These are phyloP conservation scores for Chytriomyces sp. DNA, from an alignment of 192 early-diverging fungal genomes.

Conservation along the genomic window DNA sequence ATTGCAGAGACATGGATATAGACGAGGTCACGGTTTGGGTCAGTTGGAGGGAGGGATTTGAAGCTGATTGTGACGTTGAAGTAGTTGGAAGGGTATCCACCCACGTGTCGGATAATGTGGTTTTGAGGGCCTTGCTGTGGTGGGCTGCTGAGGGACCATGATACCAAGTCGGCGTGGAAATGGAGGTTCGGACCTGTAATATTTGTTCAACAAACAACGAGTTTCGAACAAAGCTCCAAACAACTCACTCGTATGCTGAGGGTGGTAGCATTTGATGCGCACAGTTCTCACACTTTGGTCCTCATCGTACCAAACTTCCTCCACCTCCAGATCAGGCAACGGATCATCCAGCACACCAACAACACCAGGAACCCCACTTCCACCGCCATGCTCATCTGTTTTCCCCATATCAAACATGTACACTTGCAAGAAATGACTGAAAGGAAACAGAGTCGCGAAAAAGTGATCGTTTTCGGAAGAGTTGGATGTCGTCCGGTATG, in stretches of 20 bases:
- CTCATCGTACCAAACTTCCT: constrained; percentile 21
- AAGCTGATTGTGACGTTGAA: constrained; percentile 44
- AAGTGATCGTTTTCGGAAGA: constrained; percentile 46
- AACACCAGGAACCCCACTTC: neutral
- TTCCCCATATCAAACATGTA: constrained; percentile 51
- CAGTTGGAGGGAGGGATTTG: neutral
- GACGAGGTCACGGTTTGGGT: constrained; percentile 20
- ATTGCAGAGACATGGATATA: constrained; percentile 40
- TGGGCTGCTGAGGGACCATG: constrained; percentile 53
- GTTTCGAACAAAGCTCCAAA: too few species aligned
- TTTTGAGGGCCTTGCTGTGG: constrained; percentile 7
- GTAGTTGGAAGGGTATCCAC: constrained; percentile 40
- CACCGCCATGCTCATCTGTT: constrained; percentile 51
- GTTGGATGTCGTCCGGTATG: constrained; percentile 36
- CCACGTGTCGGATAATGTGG: constrained; percentile 43
- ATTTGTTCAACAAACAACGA: constrained; percentile 50
- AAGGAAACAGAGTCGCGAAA: constrained; percentile 70
- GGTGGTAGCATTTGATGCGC: constrained; percentile 42
- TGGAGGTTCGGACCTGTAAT: constrained; percentile 62
- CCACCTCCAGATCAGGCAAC: constrained; percentile 12
- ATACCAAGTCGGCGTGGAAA: constrained; percentile 64
- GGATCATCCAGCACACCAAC: constrained; percentile 26
- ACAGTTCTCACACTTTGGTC: neutral
- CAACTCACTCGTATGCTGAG: constrained; percentile 43
- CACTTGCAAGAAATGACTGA: constrained; percentile 63